Percentiles rank a stretch among this genome's conserved stretches.
These are phyloP conservation scores for Sanguinoderma infundibulare DNA, from an alignment of 1,284 basidiomycete species.

Conservation along the genomic window DNA sequence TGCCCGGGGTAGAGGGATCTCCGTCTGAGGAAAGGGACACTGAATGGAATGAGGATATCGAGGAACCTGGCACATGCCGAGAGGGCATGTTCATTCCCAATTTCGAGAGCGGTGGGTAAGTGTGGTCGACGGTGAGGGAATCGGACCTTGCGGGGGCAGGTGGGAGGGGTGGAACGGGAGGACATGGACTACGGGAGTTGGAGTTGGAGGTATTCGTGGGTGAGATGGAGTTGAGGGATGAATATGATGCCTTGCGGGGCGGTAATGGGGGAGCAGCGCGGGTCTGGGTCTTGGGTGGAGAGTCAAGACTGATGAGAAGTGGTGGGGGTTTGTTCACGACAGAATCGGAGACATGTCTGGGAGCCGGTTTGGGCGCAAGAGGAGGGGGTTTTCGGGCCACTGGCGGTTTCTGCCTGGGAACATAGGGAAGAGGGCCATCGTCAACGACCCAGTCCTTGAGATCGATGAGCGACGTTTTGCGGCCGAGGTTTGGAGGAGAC, in stretches of 20 bases:
- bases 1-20: constrained; percentile 46
- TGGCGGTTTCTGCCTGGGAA: constrained; percentile 31
- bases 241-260: constrained; percentile 63
- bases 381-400: constrained; percentile 21
- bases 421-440: constrained; percentile 48
- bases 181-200: constrained; percentile 26
- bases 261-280: constrained; percentile 58
- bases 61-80: constrained; percentile 64
- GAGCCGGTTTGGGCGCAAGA: constrained; percentile 18
- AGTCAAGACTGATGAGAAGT: constrained; percentile 63
- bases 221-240: constrained; percentile 51
- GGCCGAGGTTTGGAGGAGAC: constrained; percentile 55
- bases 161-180: constrained; percentile 6
- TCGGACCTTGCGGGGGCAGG: constrained; percentile 31
- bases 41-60: constrained; percentile 80
- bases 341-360: constrained; percentile 30
- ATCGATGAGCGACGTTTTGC: constrained; percentile 70
- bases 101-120: constrained; percentile 54
- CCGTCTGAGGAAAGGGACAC: constrained; percentile 77
- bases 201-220: constrained; percentile 32
- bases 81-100: constrained; percentile 40
- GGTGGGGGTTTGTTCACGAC: constrained; percentile 25
- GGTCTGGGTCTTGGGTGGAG: constrained; percentile 33
- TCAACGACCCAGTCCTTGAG: constrained; percentile 77
- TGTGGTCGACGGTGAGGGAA: constrained; percentile 56